Conservation (phyloP, 2,329 filamentous ascomycete genomes). For the Colletotrichum lindemuthianum region DNA sequence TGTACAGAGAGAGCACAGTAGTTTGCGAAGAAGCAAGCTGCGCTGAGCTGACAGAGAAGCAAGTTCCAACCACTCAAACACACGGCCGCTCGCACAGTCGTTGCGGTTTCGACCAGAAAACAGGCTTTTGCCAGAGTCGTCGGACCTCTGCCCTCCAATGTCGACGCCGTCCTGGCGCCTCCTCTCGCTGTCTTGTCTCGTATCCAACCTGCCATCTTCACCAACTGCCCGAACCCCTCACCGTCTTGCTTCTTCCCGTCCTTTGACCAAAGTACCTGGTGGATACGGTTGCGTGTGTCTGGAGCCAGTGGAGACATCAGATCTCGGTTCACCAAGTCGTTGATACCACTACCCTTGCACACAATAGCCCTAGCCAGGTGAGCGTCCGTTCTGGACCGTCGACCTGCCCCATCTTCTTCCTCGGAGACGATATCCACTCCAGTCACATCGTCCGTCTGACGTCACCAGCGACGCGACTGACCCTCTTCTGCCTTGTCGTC, state of each 20-base stretch:
- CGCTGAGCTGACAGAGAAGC: not conserved
- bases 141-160: conserved; percentile 28
- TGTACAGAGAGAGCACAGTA: conserved; percentile 5
- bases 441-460: conserved; percentile 20
- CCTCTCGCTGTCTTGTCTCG: conserved; percentile 25
- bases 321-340: conserved; percentile 30
- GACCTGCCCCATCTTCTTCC: conserved; percentile 20
- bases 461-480: conserved; percentile 22
- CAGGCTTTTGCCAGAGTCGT: conserved; percentile 30
- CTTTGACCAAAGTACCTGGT: conserved; percentile 23
- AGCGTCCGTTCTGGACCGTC: conserved; percentile 31
- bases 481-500: conserved; percentile 19
- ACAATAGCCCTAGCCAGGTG: conserved; percentile 23
- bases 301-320: conserved; percentile 26
- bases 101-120: conserved; percentile 27
- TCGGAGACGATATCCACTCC: conserved; percentile 21
- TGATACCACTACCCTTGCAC: conserved; percentile 30
- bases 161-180: conserved; percentile 18
- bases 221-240: conserved; percentile 17
- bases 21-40: not conserved
- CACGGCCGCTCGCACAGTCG: conserved; percentile 26
- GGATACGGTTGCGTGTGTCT: conserved; percentile 31
- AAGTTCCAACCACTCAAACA: conserved; percentile 12
- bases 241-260: conserved; percentile 14
- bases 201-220: conserved; percentile 28